A percentile compares a stretch with the other conserved stretches of the same genome.
Conservation (phyloP, 805 yeast genomes). For the Kodamaea kaohsiungensis region DNA sequence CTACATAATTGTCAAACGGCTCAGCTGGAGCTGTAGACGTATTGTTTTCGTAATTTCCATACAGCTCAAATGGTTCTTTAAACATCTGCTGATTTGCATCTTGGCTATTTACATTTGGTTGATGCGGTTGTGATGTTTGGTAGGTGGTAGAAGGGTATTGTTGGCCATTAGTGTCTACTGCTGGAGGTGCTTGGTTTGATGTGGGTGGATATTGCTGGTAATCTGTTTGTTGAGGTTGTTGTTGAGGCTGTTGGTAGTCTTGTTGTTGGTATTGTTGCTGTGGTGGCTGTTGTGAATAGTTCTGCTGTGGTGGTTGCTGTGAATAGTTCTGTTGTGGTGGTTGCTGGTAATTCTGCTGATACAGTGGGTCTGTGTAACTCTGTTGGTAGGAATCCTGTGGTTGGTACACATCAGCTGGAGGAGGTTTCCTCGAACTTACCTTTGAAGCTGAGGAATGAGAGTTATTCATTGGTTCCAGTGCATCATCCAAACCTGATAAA, state of each 20-base stretch:
- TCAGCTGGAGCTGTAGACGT: constrained; percentile 16
- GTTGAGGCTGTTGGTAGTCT: constrained; percentile 2
- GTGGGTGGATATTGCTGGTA: constrained; percentile 1
- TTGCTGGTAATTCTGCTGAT: neutral
- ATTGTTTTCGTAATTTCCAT: constrained; percentile 20
- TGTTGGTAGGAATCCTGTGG: neutral
- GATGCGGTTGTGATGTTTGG: constrained; percentile 1
- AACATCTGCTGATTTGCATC: constrained; percentile 10
- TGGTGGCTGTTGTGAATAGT: neutral
- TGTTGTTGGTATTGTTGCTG: constrained; percentile 5
- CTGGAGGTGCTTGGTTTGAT: neutral
- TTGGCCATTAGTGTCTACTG: neutral
- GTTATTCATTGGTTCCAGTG: neutral
- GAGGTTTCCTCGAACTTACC: neutral
- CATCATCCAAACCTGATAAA: constrained; percentile 18
- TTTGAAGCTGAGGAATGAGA: neutral
- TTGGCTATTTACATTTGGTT: neutral
- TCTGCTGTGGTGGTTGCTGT: neutral
- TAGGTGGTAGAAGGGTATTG: neutral
- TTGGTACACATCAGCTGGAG: constrained; percentile 2
- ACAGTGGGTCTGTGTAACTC: neutral
- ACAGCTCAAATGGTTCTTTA: constrained; percentile 29
- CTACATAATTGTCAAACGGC: constrained; percentile 29
- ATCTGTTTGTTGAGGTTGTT: neutral
- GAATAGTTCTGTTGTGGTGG: neutral